phyloP scores from a whole-genome alignment of 805 yeast species.

The Myxozyma melibiosi region DNA sequence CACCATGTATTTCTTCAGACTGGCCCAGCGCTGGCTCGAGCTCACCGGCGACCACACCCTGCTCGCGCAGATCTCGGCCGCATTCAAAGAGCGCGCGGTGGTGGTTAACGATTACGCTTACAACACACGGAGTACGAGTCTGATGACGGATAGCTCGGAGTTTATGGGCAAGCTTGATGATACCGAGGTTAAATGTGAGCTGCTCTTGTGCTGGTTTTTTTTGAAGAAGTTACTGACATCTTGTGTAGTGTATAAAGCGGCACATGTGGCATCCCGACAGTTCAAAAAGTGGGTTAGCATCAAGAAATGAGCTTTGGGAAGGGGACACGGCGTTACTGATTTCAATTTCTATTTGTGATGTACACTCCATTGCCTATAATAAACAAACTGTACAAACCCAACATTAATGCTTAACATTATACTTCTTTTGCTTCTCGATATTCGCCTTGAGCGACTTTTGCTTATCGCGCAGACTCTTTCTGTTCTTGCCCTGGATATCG shows the following conservation, averaged over 20 bases:
- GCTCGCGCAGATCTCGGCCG: conserved; percentile 49
- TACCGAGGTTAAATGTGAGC: conserved; percentile 58
- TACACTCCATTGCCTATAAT: background rate
- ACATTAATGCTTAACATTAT: conserved; percentile 12
- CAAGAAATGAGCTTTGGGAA: conserved; percentile 15
- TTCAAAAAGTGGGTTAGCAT: conserved; percentile 28
- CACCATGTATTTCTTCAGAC: conserved; percentile 64
- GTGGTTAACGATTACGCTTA: conserved; percentile 72
- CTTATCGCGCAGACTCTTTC: conserved; percentile 84
- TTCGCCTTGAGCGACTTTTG: conserved; percentile 86
- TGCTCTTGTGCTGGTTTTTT: background rate
- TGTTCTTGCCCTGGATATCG: conserved; percentile 91
- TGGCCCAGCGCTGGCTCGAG: conserved; percentile 76
- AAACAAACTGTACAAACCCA: background rate
- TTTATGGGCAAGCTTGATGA: conserved; percentile 74
- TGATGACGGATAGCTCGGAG: conserved; percentile 50
- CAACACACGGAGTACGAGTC: conserved; percentile 44
- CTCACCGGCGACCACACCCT: conserved; percentile 69
- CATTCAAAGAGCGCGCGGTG: conserved; percentile 66
- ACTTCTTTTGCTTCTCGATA: conserved; percentile 83
- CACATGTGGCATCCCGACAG: conserved; percentile 29
- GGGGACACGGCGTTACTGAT: background rate
- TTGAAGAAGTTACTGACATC: background rate
- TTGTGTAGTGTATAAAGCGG: conserved; percentile 21
- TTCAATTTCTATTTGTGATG: background rate